A percentile compares a stretch with the other conserved stretches of the same genome.
Conservation (phyloP, 2,329 filamentous ascomycete species). For the Claviceps spartinae region DNA sequence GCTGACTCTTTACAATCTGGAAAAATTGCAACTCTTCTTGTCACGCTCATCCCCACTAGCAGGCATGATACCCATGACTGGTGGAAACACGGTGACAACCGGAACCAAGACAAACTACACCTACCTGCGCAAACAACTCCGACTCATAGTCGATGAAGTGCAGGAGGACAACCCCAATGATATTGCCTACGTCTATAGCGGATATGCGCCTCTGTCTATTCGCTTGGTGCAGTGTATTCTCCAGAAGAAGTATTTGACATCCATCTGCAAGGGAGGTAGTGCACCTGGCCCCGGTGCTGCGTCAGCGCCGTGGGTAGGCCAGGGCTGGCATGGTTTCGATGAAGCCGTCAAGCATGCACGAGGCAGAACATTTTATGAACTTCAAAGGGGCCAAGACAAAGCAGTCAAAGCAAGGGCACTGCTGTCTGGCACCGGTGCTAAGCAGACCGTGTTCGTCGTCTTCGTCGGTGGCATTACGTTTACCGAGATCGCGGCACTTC, state of each 20-base stretch:
- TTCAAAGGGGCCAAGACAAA: slow-evolving; percentile 86
- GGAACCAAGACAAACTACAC: slow-evolving; percentile 81
- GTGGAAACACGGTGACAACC: slow-evolving; percentile 37
- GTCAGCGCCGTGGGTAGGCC: slow-evolving; percentile 42
- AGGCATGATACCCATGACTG: slow-evolving; percentile 61
- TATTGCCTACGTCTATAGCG: slow-evolving; percentile 94
- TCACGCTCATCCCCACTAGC: slow-evolving; percentile 63
- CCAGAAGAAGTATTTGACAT: slow-evolving; percentile 74
- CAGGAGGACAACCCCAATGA: slow-evolving; percentile 91
- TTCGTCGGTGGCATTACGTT: slow-evolving; percentile 96
- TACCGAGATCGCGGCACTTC: slow-evolving; percentile 84
- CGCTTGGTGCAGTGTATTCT: slow-evolving; percentile 84
- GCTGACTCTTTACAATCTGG: slow-evolving; percentile 73
- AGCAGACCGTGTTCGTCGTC: slow-evolving; percentile 88
- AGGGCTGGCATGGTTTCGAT: slow-evolving; percentile 89
- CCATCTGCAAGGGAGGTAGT: slow-evolving; percentile 51
- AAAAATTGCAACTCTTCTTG: slow-evolving; percentile 77
- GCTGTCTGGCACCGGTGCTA: slow-evolving; percentile 62
- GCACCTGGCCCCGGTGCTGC: slow-evolving; percentile 16
- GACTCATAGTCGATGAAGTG: slow-evolving; percentile 89
- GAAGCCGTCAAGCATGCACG: slow-evolving; percentile 78
- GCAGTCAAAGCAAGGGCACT: slow-evolving; percentile 76
- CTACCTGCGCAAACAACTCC: slow-evolving; percentile 71
- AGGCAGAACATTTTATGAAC: slow-evolving; percentile 80
- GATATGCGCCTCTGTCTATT: slow-evolving; percentile 85